Evolutionary conservation across 1,284 basidiomycete species (phyloP).

Genomic region (Thecaphora frezii): DNA sequence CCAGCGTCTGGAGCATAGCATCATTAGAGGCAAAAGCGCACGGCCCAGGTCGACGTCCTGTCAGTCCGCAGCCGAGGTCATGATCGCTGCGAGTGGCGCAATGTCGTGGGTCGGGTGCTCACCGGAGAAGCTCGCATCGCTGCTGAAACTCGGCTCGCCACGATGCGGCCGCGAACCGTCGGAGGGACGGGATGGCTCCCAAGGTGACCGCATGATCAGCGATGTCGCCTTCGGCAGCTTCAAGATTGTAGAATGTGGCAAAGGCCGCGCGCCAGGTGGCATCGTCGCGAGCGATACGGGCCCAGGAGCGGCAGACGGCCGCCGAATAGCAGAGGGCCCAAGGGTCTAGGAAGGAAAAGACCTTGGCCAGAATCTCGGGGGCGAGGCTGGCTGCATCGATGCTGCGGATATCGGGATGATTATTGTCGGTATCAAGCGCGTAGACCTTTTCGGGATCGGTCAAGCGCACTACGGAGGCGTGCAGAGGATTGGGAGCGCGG

Average conservation of each 20-base stretch:
- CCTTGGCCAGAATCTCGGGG: slow-evolving; percentile 73
- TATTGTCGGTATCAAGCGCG: not conserved
- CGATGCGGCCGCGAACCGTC: slow-evolving; percentile 63
- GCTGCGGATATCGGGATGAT: not conserved
- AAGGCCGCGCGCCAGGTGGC: slow-evolving; percentile 83
- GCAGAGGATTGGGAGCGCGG: not conserved
- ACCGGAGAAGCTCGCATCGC: slow-evolving; percentile 40
- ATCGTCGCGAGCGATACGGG: slow-evolving; percentile 73
- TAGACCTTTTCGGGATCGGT: slow-evolving; percentile 6
- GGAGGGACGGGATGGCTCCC: slow-evolving; percentile 60
- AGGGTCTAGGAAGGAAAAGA: slow-evolving; percentile 76
- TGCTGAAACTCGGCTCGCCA: slow-evolving; percentile 51
- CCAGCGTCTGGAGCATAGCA: slow-evolving; percentile 72
- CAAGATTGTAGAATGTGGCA: slow-evolving; percentile 69
- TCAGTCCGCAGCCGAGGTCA: too few species aligned
- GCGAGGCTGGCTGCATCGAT: slow-evolving; percentile 60
- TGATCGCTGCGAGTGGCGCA: too few species aligned
- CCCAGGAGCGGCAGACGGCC: slow-evolving; percentile 66
- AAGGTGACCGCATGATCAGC: slow-evolving; percentile 64
- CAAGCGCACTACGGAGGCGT: slow-evolving; percentile 22
- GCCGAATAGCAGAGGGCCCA: slow-evolving; percentile 68
- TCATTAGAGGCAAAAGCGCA: too few species aligned
- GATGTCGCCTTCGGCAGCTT: slow-evolving; percentile 11
- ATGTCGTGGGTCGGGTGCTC: too few species aligned
- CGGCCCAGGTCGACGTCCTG: too few species aligned